A percentile compares a stretch with the other conserved stretches of the same genome.
These are phyloP conservation scores for Plasmodium relictum DNA, from an alignment of 169 alveolate genomes.

Conservation along the genomic window DNA sequence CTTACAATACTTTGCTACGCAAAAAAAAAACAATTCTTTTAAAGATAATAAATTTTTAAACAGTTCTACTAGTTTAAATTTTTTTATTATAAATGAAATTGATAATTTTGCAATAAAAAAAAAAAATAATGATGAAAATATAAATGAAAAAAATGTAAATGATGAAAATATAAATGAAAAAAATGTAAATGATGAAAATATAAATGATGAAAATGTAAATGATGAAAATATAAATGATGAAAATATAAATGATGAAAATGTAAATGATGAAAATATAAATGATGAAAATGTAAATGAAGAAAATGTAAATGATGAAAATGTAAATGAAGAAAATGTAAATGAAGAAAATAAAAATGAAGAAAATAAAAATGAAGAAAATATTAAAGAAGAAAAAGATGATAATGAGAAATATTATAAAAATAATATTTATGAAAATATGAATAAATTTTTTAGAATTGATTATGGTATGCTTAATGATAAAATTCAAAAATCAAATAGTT, in stretches of 20 bases:
- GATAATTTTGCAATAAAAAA: constrained; percentile 34
- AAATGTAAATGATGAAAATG: neutral
- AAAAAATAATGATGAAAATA: neutral
- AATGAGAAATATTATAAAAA: neutral
- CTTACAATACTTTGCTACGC: neutral
- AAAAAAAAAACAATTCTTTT: constrained; percentile 7
- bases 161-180: too few relatives aligned
- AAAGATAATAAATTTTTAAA: neutral
- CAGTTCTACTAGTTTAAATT: neutral
- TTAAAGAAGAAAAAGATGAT: neutral
- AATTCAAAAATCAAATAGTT: neutral
- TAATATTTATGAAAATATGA: neutral
- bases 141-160: too few relatives aligned
- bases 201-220: too few relatives aligned
- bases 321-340: neutral
- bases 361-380: neutral
- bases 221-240: too few relatives aligned
- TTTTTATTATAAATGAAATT: constrained; percentile 55
- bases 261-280: too few relatives aligned
- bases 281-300: neutral
- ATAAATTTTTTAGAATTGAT: constrained; percentile 32
- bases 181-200: too few relatives aligned
- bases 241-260: too few relatives aligned
- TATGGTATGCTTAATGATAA: constrained; percentile 22
- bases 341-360: neutral